Evolutionary conservation across 305 asterid genomes (phyloP).

Genomic region (Fraxinus baroniana): DNA sequence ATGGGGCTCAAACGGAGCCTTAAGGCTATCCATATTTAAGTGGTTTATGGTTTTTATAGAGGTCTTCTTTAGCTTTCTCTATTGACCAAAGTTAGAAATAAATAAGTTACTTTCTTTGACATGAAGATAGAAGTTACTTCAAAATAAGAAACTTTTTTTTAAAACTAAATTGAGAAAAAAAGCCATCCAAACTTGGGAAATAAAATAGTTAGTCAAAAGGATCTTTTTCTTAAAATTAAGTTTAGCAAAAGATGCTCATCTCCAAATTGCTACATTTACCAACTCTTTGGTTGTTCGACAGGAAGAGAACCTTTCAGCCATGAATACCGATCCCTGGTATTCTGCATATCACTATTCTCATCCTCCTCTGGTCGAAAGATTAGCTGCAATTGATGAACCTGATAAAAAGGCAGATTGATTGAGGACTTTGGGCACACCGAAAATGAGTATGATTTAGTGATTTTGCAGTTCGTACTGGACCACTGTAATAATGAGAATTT

Average conservation of each 20-base stretch:
- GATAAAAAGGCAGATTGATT: constrained; percentile 65
- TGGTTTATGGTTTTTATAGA: not conserved
- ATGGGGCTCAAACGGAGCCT: too few species aligned
- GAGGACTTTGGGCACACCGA: not conserved
- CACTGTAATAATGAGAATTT: not conserved
- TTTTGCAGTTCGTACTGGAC: not conserved
- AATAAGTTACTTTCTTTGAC: not conserved
- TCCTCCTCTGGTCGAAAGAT: constrained; percentile 94
- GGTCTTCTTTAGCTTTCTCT: not conserved
- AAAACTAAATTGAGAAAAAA: not conserved
- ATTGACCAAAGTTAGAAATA: not conserved
- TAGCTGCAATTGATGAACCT: constrained; percentile 79
- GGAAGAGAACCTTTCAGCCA: constrained; percentile 93
- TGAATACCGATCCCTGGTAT: constrained; percentile 97
- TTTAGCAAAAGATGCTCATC: not conserved
- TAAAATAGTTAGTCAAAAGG: not conserved
- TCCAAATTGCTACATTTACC: not conserved
- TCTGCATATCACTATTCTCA: constrained; percentile 99
- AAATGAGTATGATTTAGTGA: not conserved
- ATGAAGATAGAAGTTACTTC: not conserved
- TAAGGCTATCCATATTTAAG: not conserved
- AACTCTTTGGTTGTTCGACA: constrained; percentile 28
- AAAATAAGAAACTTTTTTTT: not conserved
- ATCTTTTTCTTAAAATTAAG: not conserved
- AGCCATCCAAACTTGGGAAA: not conserved